These are phyloP conservation scores for Monosporascus ibericus DNA, from an alignment of 2,329 filamentous ascomycete genomes.

Conservation along the genomic window DNA sequence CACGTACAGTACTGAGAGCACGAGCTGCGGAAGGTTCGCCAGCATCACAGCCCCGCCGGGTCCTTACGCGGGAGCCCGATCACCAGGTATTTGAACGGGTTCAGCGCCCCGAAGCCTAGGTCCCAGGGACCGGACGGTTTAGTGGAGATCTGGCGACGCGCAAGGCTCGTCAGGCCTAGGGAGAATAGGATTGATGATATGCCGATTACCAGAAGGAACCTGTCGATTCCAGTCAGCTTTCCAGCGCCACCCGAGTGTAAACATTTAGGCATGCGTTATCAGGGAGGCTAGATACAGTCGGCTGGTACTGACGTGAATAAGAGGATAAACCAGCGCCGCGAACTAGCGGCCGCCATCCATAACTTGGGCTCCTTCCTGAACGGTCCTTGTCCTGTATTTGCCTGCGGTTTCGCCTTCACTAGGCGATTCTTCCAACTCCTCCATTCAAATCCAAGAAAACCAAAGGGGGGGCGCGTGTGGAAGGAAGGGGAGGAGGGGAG, in stretches of 20 bases:
- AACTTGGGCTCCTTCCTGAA: constrained; percentile 2
- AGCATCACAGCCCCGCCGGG: constrained; percentile 29
- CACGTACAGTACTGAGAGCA: constrained; percentile 41
- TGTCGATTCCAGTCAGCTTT: not conserved
- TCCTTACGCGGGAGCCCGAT: constrained; percentile 18
- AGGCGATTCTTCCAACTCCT: constrained; percentile 3
- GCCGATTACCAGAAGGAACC: constrained; percentile 7
- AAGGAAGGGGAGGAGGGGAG: too few species aligned
- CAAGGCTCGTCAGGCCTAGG: constrained; percentile 8
- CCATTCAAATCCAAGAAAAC: not conserved
- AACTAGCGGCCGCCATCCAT: constrained; percentile 8
- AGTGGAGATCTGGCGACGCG: constrained; percentile 8
- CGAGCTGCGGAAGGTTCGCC: constrained; percentile 40
- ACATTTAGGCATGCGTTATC: not conserved
- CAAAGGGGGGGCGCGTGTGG: too few species aligned
- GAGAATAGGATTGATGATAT: constrained; percentile 7
- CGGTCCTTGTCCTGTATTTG: constrained; percentile 1
- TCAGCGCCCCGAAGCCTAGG: constrained; percentile 24
- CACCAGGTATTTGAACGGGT: constrained; percentile 20
- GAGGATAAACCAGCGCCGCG: constrained; percentile 7
- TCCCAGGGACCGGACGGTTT: constrained; percentile 17
- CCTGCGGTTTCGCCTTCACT: constrained; percentile 1
- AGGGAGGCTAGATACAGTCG: too few species aligned
- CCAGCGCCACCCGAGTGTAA: not conserved
- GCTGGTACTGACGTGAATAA: constrained; percentile 1